Evolutionary conservation across 2,329 filamentous ascomycete species (phyloP).

Genomic region (Acrodontium crateriforme): DNA sequence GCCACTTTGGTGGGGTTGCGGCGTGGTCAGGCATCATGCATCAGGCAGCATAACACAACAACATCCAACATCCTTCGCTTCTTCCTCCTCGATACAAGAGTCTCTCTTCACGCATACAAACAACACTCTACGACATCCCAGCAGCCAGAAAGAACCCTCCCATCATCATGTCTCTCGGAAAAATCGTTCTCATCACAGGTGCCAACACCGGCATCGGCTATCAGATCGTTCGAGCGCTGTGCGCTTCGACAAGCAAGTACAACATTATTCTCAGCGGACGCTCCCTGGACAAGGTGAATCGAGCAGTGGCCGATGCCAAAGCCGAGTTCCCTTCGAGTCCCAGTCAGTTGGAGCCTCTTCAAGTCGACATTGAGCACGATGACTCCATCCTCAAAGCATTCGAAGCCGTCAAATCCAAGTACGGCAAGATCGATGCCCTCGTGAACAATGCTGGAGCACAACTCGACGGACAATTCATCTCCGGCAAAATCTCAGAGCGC

Average conservation of each 20-base stretch:
- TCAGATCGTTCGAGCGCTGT: conserved; percentile 42
- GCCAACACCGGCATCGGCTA: conserved; percentile 44
- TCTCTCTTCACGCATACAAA: too few relatives aligned
- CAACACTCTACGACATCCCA: too few relatives aligned
- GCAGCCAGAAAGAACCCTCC: too few relatives aligned
- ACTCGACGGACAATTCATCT: conserved; percentile 28
- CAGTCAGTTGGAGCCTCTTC: conserved; percentile 33
- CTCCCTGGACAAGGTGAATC: conserved; percentile 36
- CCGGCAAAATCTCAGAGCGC: conserved; percentile 20
- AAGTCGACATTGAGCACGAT: conserved; percentile 42
- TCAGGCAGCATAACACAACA: too few relatives aligned
- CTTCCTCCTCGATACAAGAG: too few relatives aligned
- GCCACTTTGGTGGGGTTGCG: too few relatives aligned
- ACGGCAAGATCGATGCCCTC: conserved; percentile 37
- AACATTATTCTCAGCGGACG: conserved; percentile 44
- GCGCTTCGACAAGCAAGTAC: conserved; percentile 35
- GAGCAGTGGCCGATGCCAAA: conserved; percentile 30
- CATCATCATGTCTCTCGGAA: conserved; percentile 14
- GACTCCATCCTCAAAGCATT: conserved; percentile 36
- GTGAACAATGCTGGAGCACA: conserved; percentile 43
- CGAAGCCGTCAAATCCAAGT: conserved; percentile 27
- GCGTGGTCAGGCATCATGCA: too few relatives aligned
- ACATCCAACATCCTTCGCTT: too few relatives aligned
- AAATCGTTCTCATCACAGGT: conserved; percentile 45
- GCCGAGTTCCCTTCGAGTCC: conserved; percentile 27